Base-by-base conservation (phyloP, 495 filamentous ascomycete genomes). In the Penicillium lagena region DNA sequence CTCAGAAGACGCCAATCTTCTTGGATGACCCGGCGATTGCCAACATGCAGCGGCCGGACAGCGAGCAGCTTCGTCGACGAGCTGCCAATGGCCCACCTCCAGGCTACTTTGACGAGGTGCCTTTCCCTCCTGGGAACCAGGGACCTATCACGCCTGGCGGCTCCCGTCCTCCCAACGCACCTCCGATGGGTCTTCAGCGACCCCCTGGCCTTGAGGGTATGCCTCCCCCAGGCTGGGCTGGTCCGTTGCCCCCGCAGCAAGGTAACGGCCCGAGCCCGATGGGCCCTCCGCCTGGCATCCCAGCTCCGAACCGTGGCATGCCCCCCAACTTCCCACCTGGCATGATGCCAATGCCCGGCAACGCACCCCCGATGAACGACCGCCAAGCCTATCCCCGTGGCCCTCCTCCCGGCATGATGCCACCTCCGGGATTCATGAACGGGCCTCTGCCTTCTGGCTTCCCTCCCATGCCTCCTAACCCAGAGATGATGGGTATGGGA, bases 171-270 rank as follows among this genome's bases (percentile, higher is more conserved):
- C 61, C 64, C 22, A 51, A 49, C 7, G 62, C 63, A 28, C 62
- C 63, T 28, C 62, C 58, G 0, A 70, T 70, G 63, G 59, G 59
- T 9, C 59, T 71, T 27, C 73, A 68, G 43, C 62, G 72, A 35
- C 73, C 75, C 29, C 75, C 73, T 35, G 72, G 72, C 12, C 64
- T 77, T 34, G 72, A 75, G 15, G 65, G 73, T 42, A 35, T 75
- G 52, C 68, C 69, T 40, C 67, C 61, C 39, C 70, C 63, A 1
- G 66, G 66, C 39, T 72, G 71, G 66, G 55, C 54, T 1, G 66
- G 62, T 40, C 67, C 59, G 38, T 46, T 60, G 32, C 60, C 58
- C 13, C 65, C 63, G 13, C 63, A 64, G 34, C 73, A 69, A 38
- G 60, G 54, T 35, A 67, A 58, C 48, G 62, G 60, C 33, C 70